These are phyloP conservation scores for Cryptosporidium andersoni DNA, from an alignment of 169 alveolate genomes.

Conservation along the genomic window DNA sequence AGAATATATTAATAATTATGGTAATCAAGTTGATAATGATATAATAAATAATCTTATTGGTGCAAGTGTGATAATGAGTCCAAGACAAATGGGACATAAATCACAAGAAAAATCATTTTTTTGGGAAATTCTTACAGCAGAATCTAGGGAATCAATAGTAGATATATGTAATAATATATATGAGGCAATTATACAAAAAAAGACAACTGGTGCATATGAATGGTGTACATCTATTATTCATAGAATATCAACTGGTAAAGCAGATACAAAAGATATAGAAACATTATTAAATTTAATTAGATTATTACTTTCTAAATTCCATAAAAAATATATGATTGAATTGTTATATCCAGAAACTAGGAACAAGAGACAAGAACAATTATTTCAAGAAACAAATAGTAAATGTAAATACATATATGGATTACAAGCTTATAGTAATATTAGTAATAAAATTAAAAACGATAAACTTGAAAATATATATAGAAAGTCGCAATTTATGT, in stretches of 20 bases:
- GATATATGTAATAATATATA: conserved; percentile 52
- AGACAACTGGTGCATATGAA: conserved; percentile 54
- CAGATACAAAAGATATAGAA: conserved; percentile 37
- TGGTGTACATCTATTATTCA: conserved; percentile 35
- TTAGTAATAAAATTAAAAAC: too few relatives aligned
- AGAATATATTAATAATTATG: too few relatives aligned
- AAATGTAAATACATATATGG: conserved; percentile 46
- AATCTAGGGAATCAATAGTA: conserved; percentile 50
- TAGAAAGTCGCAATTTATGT: background rate
- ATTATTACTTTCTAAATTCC: conserved; percentile 48
- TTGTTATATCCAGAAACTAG: conserved; percentile 43
- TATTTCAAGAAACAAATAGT: background rate
- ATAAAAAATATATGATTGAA: conserved; percentile 39
- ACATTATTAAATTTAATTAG: conserved; percentile 53
- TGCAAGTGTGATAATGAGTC: conserved; percentile 66
- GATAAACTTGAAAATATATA: too few relatives aligned
- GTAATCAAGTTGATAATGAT: conserved; percentile 4
- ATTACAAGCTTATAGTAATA: conserved; percentile 1
- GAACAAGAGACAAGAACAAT: background rate
- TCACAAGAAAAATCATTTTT: conserved; percentile 56
- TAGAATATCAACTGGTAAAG: conserved; percentile 45
- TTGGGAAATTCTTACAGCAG: conserved; percentile 60
- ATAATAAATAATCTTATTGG: conserved; percentile 45
- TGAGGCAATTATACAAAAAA: conserved; percentile 25
- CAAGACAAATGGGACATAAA: conserved; percentile 71